Evolutionary conservation across 495 filamentous ascomycete species (phyloP), one percentile per base, ranked within the genome.

Genomic region (Daldinia caldariorum): DNA sequence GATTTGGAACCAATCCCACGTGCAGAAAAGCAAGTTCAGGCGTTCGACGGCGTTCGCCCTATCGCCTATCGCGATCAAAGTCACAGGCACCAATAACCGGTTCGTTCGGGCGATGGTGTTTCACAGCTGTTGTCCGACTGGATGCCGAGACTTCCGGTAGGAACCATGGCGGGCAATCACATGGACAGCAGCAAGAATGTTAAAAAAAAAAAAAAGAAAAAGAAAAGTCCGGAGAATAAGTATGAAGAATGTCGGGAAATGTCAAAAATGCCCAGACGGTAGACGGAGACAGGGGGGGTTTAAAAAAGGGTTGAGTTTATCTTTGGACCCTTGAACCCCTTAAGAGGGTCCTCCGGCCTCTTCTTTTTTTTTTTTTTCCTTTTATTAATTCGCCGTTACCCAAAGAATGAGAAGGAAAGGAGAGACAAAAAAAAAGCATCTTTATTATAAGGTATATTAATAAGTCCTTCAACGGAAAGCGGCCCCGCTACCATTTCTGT

Each of bases 101-200:
- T 43, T 37, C 22, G 16, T 34, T 34, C 45, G 58, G 51, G 8
- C 13, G 38, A 49, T 55, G 58, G 57, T 72, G 65, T 61, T 69
- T 72, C 54, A 45, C 53, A 39, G 29, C 65, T 29, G 65, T 32
- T 14, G 57, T 62, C 57, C 61, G 51, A 69, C 54, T 69, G 61
- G 70, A 69, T 35, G 50, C 70, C 70, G 70, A 72, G 49, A 47
- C 65, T 61, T 72, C 70, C 70, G 70, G 70, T 50, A 61, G 61
- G 61, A 72, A 39, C 31, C 10, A 8, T 56, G 8, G 13, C n/a
- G 22, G 22, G 13, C 13, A 51, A 31, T 51, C 47, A 51, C 47
- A 22, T 32, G 26, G 8, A 53, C 31, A 5, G 31, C 26, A 32
- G 0, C 31, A 31, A n/a, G 50, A 53, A n/a, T 53, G 50, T 22